phyloP scores from a whole-genome alignment of 768 basidiomycete species.

The Mycena venus region DNA sequence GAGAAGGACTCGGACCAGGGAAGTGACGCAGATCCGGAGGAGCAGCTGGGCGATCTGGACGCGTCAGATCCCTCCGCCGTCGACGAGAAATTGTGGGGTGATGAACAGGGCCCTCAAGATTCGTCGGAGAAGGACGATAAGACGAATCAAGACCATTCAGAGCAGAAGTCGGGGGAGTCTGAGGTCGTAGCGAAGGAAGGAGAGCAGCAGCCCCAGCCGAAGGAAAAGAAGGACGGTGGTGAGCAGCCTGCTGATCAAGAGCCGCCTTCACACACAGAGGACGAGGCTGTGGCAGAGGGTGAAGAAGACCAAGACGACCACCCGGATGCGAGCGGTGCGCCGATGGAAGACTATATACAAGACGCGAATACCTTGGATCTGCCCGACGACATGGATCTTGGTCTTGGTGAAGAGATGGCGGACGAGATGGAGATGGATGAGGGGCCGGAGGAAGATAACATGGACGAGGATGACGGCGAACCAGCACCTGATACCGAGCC shows the following conservation, averaged over 20 bases:
- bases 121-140: slow-evolving; percentile 66
- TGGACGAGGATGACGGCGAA: slow-evolving; percentile 53
- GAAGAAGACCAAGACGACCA: slow-evolving; percentile 57
- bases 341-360: slow-evolving; percentile 81
- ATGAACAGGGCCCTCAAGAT: slow-evolving; percentile 74
- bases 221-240: slow-evolving; percentile 48
- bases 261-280: slow-evolving; percentile 41
- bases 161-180: slow-evolving; percentile 60
- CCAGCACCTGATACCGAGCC: slow-evolving; percentile 42
- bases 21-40: slow-evolving; percentile 79
- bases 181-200: slow-evolving; percentile 89
- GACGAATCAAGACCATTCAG: slow-evolving; percentile 72
- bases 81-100: slow-evolving; percentile 98
- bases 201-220: slow-evolving; percentile 49
- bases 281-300: slow-evolving; percentile 38
- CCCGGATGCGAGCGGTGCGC: slow-evolving; percentile 68
- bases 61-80: slow-evolving; percentile 85
- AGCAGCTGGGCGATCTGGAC: slow-evolving; percentile 87
- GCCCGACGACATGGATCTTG: slow-evolving; percentile 87
- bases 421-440: slow-evolving; percentile 50
- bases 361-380: slow-evolving; percentile 90
- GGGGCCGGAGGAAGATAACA: slow-evolving; percentile 44
- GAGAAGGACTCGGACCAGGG: slow-evolving; percentile 66
- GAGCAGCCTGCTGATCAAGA: slow-evolving; percentile 32
- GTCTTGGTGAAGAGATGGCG: slow-evolving; percentile 52